Evolutionary conservation across 768 basidiomycete genomes (phyloP).

Genomic region (Amanita muscaria): DNA sequence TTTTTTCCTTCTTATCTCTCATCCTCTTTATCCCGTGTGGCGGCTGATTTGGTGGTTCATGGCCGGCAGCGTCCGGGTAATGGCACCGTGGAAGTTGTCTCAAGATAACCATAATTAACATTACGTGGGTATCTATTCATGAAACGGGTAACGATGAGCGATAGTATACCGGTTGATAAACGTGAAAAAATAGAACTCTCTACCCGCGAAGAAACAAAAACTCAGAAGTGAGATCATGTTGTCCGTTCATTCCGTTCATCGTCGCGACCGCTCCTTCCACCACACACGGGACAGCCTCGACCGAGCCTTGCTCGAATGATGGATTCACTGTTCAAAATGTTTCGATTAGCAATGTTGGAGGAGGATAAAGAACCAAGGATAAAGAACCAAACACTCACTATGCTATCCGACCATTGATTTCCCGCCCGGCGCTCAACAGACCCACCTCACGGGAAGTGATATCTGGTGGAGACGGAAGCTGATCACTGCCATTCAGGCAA

Average conservation of each 20-base stretch:
- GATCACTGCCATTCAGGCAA: constrained; percentile 61
- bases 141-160: too few relatives aligned
- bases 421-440: constrained; percentile 24
- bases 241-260: constrained; percentile 30
- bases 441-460: constrained; percentile 38
- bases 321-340: constrained; percentile 43
- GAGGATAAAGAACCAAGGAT: neutral
- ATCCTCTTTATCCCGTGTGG: too few relatives aligned
- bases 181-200: too few relatives aligned
- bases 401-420: constrained; percentile 66
- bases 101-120: too few relatives aligned
- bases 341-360: neutral
- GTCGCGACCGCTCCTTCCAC: constrained; percentile 47
- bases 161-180: too few relatives aligned
- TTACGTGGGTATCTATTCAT: too few relatives aligned
- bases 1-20: too few relatives aligned
- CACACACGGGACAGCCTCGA: constrained; percentile 75
- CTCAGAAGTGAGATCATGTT: constrained; percentile 1
- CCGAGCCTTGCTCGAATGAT: constrained; percentile 55
- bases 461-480: constrained; percentile 56
- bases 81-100: too few relatives aligned
- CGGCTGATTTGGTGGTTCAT: too few relatives aligned
- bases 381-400: constrained; percentile 44
- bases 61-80: too few relatives aligned
- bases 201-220: too few relatives aligned